Evolutionary conservation across 768 basidiomycete species (phyloP), one percentile per base, ranked within the genome.

Genomic region (Leccinum olivaceopallidum): DNA sequence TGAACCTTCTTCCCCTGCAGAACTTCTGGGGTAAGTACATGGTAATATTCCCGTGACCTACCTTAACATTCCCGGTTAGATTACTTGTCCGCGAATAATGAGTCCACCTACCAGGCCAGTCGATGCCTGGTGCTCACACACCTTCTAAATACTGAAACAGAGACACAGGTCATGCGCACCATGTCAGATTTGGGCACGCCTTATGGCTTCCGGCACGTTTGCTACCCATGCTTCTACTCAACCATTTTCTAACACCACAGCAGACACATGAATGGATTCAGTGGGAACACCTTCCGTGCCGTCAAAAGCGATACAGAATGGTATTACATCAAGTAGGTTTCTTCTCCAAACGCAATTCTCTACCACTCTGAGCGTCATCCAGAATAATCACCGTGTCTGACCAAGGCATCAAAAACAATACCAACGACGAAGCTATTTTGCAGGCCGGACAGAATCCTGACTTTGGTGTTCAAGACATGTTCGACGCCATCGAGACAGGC

Each of bases 161-260:
- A 26, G 5, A 16, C 44, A n/a, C 66, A 76, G 74, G 72, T 77
- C 28, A 77, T 82, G 76, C 81, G 82, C 71, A 70, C 79, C 34
- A 71, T 86, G 62, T 81, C 81, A 8, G 85, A 87, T 67, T 79
- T 83, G 60, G 78, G 81, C n/a, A 84, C 85, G 57, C 84, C 84
- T 63, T 80, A 73, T 77, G 83, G 71, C 69, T 74, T 74, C 59
- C 53, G 58, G 57, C 77, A 66, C 72, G 71, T 68, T 60, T 20
- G n/a, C 24, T 22, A 13, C 48, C 63, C 53, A 32, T 37, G 8
- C 7, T 26, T 12, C 22, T 6, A 12, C 20, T 5, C 14, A 28
- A 37, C 14, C 5, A 5, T 47, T 30, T 47, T 12, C 37, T 59
- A 37, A 59, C 8, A 6, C 24, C 13, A 22, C 26, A 20, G 30